Conservation (phyloP, 2,329 filamentous ascomycete genomes). For the Neopestalotiopsis rosae region DNA sequence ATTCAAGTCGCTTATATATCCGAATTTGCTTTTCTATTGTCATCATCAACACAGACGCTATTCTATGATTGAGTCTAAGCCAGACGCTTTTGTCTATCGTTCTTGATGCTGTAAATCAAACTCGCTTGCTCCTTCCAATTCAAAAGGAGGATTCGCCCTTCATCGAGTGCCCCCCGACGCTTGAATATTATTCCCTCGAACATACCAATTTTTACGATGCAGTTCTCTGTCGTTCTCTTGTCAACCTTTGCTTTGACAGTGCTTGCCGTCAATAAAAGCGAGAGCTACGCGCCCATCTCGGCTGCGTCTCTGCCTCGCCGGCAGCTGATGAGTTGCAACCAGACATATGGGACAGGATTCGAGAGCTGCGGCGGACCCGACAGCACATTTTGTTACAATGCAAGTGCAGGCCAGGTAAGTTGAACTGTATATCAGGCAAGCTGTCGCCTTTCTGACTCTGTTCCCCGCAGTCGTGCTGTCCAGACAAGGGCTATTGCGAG, state of each 20-base stretch:
- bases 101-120: background rate
- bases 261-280: slow-evolving; percentile 22
- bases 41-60: background rate
- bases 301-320: slow-evolving; percentile 22
- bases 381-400: slow-evolving; percentile 41
- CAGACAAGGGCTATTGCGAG: slow-evolving; percentile 41
- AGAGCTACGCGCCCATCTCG: slow-evolving; percentile 27
- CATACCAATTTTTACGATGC: slow-evolving; percentile 21
- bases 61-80: background rate
- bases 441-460: background rate
- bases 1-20: too few species aligned
- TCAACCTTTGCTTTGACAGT: slow-evolving; percentile 23
- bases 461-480: slow-evolving; percentile 39
- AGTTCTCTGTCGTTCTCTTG: slow-evolving; percentile 26
- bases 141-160: background rate
- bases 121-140: background rate
- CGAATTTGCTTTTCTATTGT: background rate
- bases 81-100: background rate
- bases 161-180: background rate
- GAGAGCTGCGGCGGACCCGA: slow-evolving; percentile 35
- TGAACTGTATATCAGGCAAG: background rate
- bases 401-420: slow-evolving; percentile 39
- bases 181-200: background rate
- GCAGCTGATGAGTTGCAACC: slow-evolving; percentile 37
- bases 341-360: slow-evolving; percentile 39